Base-by-base conservation (phyloP, 1,284 basidiomycete species). In the Cryptococcus hybrid region DNA sequence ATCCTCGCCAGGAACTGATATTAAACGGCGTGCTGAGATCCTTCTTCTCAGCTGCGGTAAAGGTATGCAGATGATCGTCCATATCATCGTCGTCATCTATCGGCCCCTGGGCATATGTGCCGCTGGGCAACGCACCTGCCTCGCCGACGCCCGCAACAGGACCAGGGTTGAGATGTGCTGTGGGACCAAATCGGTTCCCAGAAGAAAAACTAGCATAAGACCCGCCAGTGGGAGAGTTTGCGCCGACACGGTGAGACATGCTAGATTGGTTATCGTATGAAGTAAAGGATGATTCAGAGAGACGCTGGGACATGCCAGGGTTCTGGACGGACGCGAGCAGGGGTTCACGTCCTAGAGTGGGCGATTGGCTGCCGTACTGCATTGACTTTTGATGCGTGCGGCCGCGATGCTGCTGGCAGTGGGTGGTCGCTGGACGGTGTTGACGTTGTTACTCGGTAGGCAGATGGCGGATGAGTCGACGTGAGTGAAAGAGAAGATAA, bases 41-140 rank as follows among this genome's bases (percentile, higher is more conserved):
- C 62, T 71, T 66, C 47, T 38, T 57, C 58, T 71, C 67, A 34
- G 56, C 60, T n/a, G 71, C 62, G 45, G 75, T 62, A 66, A 78
- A 68, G 83, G 69, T 86, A 73, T 90, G 88, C 1, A 82, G 78
- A 0, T 80, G 78, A 53, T 86, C 85, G 64, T 85, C 78, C 18
- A 77, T 62, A 55, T 74, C 76, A 45, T 76, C 76, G 38, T 79
- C 77, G 50, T 73, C 68, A 30, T 67, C 64, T 18, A 44, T 44
- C 7, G 11, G 8, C n/a, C 15, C 5, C 18, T 5, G 9, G 45
- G 45, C 24, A 30, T 47, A 30, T 47, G 45, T 42, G n/a, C 48
- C 34, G 30, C 24, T 38, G 34, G 42, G n/a, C 34, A 39, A 6
- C 48, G n/a, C 6, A 54, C 45, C 7, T 46, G 34, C 24, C 45